These are phyloP conservation scores for Lepraria neglecta DNA, from an alignment of 495 filamentous ascomycete genomes.

Conservation along the genomic window DNA sequence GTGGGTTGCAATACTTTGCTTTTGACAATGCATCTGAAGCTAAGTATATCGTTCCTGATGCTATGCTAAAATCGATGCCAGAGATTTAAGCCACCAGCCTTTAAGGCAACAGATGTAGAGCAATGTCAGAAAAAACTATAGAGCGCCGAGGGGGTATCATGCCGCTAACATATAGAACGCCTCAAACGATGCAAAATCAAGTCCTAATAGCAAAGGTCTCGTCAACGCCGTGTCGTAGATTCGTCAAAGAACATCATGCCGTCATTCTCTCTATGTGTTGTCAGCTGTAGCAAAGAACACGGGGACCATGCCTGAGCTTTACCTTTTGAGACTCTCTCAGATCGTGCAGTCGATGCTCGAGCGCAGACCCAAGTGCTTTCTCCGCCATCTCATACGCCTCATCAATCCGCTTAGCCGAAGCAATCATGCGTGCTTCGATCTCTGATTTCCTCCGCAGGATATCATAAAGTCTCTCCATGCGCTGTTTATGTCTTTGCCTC, in stretches of 20 bases:
- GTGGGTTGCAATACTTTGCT: too few species aligned
- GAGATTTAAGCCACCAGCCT: not conserved
- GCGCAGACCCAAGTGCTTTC: constrained; percentile 6
- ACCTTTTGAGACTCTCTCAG: constrained; percentile 1
- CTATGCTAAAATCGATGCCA: not conserved
- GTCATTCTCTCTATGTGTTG: not conserved
- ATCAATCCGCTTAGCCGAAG: constrained; percentile 15
- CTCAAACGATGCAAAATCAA: not conserved
- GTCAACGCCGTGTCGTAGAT: not conserved
- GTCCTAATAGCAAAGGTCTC: not conserved
- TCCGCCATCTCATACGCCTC: constrained; percentile 19
- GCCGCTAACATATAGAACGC: not conserved
- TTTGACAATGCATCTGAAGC: not conserved
- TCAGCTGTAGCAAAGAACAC: not conserved
- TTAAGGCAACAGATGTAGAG: not conserved
- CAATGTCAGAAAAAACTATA: not conserved
- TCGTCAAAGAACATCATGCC: not conserved
- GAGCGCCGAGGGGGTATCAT: constrained; percentile 4
- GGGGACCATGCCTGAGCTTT: not conserved
- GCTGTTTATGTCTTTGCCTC: constrained; percentile 11
- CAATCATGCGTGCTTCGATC: constrained; percentile 23
- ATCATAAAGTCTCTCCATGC: constrained; percentile 12
- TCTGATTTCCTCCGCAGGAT: constrained; percentile 15
- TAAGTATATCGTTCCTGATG: not conserved
- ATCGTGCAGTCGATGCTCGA: constrained; percentile 7